These are phyloP conservation scores for Teunomyces tritomae DNA, from an alignment of 805 yeast genomes.

Conservation along the genomic window DNA sequence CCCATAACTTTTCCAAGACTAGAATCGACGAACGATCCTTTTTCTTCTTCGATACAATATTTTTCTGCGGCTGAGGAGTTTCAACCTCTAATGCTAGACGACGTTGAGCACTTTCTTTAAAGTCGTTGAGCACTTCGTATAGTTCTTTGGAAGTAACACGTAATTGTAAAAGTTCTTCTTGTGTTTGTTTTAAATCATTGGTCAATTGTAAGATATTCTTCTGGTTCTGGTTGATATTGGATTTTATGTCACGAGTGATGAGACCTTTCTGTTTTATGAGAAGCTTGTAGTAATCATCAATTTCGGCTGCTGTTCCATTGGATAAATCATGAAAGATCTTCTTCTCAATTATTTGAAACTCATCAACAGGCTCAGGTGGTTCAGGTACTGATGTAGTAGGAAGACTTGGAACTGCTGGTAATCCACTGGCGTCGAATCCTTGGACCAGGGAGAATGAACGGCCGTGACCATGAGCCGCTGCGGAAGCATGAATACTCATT, in stretches of 20 bases:
- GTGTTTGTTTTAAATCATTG: constrained; percentile 60
- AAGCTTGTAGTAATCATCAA: constrained; percentile 64
- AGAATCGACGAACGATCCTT: constrained; percentile 68
- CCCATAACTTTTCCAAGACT: constrained; percentile 81
- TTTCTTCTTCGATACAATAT: constrained; percentile 18
- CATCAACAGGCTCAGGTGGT: constrained; percentile 5
- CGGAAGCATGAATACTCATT: constrained; percentile 39
- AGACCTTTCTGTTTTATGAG: constrained; percentile 47
- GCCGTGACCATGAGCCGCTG: constrained; percentile 31
- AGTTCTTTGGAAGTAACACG: constrained; percentile 60
- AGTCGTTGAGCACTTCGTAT: constrained; percentile 54
- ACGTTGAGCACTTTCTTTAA: constrained; percentile 60
- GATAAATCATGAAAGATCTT: constrained; percentile 41
- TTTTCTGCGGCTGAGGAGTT: constrained; percentile 12
- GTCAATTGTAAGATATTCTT: constrained; percentile 59
- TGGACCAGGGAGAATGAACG: constrained; percentile 19
- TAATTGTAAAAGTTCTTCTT: constrained; percentile 59
- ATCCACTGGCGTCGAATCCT: constrained; percentile 20
- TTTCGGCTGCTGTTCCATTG: constrained; percentile 67
- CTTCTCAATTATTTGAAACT: constrained; percentile 9
- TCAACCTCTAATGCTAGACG: constrained; percentile 48
- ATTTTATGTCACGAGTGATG: constrained; percentile 57
- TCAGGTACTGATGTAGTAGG: constrained; percentile 6
- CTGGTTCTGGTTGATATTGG: constrained; percentile 59
- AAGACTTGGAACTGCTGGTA: constrained; percentile 33